These are phyloP conservation scores for Mollisiaceae sp. DNA, from an alignment of 2,329 filamentous ascomycete genomes.

Conservation along the genomic window DNA sequence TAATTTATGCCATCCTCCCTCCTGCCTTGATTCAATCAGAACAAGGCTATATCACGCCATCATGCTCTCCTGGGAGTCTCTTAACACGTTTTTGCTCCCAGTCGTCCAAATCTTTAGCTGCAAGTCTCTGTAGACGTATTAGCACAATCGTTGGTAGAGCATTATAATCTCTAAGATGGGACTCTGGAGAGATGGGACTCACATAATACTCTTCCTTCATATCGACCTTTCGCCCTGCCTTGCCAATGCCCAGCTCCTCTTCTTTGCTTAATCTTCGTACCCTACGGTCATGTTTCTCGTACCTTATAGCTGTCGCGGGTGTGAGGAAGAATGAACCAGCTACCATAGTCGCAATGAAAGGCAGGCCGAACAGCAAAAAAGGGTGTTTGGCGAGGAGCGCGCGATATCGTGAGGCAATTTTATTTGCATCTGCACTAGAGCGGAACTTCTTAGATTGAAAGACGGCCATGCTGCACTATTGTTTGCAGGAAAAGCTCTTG, in stretches of 20 bases:
- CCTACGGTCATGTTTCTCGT: conserved; percentile 90
- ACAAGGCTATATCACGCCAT: conserved; percentile 70
- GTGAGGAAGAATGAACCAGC: conserved; percentile 93
- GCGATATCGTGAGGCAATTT: conserved; percentile 79
- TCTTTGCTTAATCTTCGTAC: conserved; percentile 84
- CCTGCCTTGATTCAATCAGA: neutral
- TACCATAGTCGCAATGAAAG: conserved; percentile 88
- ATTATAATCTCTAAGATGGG: neutral
- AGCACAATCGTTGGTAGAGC: conserved; percentile 14
- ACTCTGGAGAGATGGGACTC: conserved; percentile 45
- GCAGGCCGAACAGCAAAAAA: conserved; percentile 91
- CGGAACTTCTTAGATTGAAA: conserved; percentile 77
- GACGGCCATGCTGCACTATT: conserved; percentile 21
- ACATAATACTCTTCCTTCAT: conserved; percentile 90
- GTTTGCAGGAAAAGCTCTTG: neutral
- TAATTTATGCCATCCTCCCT: neutral
- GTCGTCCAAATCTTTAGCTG: conserved; percentile 88
- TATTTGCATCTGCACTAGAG: conserved; percentile 66
- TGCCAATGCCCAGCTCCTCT: conserved; percentile 83
- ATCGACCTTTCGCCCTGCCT: conserved; percentile 71
- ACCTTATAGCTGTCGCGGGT: conserved; percentile 89
- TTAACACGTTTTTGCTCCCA: conserved; percentile 98
- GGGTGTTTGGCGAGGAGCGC: conserved; percentile 76
- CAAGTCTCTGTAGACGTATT: conserved; percentile 64
- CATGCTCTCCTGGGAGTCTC: conserved; percentile 85